Percentiles rank a stretch among this genome's conserved stretches.
phyloP scores from a whole-genome alignment of 345 rosid species.

The Hibiscus trionum region DNA sequence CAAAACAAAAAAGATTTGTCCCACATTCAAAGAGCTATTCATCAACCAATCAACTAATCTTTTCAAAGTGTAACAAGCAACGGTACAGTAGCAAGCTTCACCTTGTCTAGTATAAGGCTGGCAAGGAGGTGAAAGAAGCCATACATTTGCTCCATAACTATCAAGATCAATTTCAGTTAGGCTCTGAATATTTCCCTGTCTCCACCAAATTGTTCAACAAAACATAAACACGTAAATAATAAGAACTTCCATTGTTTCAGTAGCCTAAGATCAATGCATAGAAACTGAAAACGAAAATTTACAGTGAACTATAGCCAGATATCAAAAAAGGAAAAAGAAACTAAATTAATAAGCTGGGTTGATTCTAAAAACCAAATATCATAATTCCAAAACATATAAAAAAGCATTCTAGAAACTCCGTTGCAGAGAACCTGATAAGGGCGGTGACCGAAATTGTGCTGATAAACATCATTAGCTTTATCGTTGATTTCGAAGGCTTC shows the following conservation, averaged over 20 bases:
- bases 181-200: constrained; percentile 82
- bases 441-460: constrained; percentile 81
- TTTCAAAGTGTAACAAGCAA: background rate
- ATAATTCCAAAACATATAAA: background rate
- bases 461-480: constrained; percentile 79
- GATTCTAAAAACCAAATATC: background rate
- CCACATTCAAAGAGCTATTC: constrained; percentile 12
- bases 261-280: background rate
- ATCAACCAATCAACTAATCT: constrained; percentile 3
- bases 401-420: background rate
- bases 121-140: constrained; percentile 99
- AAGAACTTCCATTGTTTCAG: background rate
- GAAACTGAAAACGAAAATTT: background rate
- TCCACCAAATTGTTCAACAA: background rate
- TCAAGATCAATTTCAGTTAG: constrained; percentile 69
- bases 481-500: constrained; percentile 92
- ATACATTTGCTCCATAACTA: constrained; percentile 59
- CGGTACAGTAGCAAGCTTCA: constrained; percentile 10
- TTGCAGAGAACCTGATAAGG: constrained; percentile 62
- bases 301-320: background rate
- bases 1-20: constrained; percentile 3
- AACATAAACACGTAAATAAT: background rate
- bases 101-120: constrained; percentile 99
- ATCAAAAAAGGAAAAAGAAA: background rate
- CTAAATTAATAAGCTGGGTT: background rate